Base-by-base conservation (phyloP, 2,329 filamentous ascomycete genomes). In the Cadophora gregata region DNA sequence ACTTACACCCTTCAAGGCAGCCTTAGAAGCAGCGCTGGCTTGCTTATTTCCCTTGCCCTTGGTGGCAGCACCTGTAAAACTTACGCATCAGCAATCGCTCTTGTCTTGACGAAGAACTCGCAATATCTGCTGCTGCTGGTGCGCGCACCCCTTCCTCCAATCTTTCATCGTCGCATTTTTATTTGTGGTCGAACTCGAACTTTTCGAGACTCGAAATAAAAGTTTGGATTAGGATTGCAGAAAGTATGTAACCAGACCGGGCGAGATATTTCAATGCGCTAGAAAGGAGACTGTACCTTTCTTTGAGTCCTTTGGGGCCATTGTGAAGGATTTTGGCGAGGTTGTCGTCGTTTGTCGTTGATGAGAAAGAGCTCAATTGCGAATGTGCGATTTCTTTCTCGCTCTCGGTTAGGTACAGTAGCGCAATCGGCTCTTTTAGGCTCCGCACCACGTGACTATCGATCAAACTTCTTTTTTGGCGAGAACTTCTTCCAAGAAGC, bases 1-100 rank as follows among this genome's bases (percentile, higher is more conserved):
- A 90, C 93, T 86, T 93, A 97, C 93, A 83, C 94, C 95, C 86
- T 93, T 93, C 78, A 98, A 90, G 80, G 93, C 92, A 82, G 96
- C 92, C 89, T 99, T 98, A 78, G 96, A 92, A 81, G 96, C 96
- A 81, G 90, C 90, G 79, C 90, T 91, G 84, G 96, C 96, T 89
- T 97, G 90, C 88, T 96, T 96, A 82, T 84, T 80, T 79, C 86
- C 86, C 83, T 88, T 88, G 75, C 84, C 82, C 77, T 82, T 82
- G 71, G 78, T 80, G 78, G 82, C 80, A 76, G 80, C 82, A 82
- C 84, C 87, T 89, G 79, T 82, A 69, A 75, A 79, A 75, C 81
- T 82, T 77, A 82, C 78, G 83, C 85, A 90, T 90, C 87, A 90
- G 87, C 88, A 90, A 88, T 89, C 87, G 88, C 88, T 83, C 87